A percentile compares a stretch with the other conserved stretches of the same genome.
These are phyloP conservation scores for Apostasia ramifera DNA, from an alignment of 106 monocot species.

Conservation along the genomic window DNA sequence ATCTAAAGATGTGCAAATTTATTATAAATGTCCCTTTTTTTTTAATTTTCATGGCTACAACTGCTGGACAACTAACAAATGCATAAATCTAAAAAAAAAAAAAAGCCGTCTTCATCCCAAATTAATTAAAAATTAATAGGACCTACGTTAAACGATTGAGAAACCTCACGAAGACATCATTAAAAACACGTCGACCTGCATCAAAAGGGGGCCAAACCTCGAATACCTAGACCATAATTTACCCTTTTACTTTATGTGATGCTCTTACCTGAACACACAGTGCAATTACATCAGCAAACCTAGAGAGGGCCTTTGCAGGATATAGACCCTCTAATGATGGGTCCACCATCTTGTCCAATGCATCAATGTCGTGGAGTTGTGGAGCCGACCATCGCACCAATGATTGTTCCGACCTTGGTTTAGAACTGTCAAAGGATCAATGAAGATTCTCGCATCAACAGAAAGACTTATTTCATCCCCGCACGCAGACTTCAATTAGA, in stretches of 20 bases:
- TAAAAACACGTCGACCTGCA: too few relatives aligned
- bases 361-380: conserved; percentile 26
- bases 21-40: too few relatives aligned
- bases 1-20: too few relatives aligned
- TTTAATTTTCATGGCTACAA: too few relatives aligned
- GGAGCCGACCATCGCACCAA: conserved; percentile 18
- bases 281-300: conserved; percentile 24
- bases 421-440: conserved; percentile 9
- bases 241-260: neutral
- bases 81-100: too few relatives aligned
- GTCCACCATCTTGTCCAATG: conserved; percentile 29
- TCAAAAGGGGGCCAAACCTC: too few relatives aligned
- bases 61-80: too few relatives aligned
- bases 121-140: too few relatives aligned
- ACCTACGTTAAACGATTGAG: too few relatives aligned
- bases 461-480: neutral
- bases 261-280: conserved; percentile 22
- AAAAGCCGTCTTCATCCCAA: too few relatives aligned
- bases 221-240: too few relatives aligned
- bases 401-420: conserved; percentile 19
- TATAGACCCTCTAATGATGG: conserved; percentile 26
- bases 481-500: neutral
- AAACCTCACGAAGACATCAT: too few relatives aligned
- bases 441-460: neutral
- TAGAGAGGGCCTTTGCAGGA: conserved; percentile 24